These are phyloP conservation scores for Plasmodium knowlesi DNA, from an alignment of 169 alveolate genomes.

Conservation along the genomic window DNA sequence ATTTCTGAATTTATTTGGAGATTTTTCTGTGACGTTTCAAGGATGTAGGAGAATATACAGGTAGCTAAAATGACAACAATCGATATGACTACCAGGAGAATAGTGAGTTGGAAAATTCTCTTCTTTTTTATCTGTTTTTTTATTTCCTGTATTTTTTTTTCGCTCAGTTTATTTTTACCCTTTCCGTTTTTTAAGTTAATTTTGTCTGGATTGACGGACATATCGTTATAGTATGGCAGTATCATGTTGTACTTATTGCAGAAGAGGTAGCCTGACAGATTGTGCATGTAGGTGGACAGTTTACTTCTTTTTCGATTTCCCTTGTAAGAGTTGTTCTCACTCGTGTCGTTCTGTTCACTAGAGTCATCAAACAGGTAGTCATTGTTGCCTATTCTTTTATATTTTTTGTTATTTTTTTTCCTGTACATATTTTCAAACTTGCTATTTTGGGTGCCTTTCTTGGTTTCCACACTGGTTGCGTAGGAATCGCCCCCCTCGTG, in stretches of 20 bases:
- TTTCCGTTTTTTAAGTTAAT: background rate
- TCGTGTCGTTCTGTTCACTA: background rate
- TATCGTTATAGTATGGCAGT: slow-evolving; percentile 41
- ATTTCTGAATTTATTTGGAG: slow-evolving; percentile 15
- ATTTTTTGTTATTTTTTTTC: slow-evolving; percentile 49
- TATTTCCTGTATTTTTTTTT: slow-evolving; percentile 26
- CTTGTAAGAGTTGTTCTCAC: background rate
- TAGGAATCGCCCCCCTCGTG: background rate
- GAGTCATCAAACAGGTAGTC: slow-evolving; percentile 12
- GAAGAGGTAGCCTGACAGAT: slow-evolving; percentile 3
- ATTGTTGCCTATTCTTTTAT: slow-evolving; percentile 7
- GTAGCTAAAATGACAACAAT: slow-evolving; percentile 31
- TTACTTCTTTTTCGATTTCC: background rate
- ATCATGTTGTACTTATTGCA: slow-evolving; percentile 46
- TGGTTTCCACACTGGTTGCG: background rate
- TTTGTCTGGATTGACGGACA: slow-evolving; percentile 7
- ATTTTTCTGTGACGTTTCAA: slow-evolving; percentile 55
- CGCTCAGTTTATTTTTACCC: slow-evolving; percentile 28
- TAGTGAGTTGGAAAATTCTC: slow-evolving; percentile 17
- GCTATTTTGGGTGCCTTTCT: background rate
- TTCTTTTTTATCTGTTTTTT: slow-evolving; percentile 37
- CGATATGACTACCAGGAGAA: slow-evolving; percentile 20
- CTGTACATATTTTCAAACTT: slow-evolving; percentile 31
- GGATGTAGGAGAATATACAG: slow-evolving; percentile 23
- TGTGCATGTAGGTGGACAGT: background rate